These are phyloP conservation scores for Lunularia cruciata DNA, from an alignment of 225 moss, liverwort and hornwort genomes.

Conservation along the genomic window DNA sequence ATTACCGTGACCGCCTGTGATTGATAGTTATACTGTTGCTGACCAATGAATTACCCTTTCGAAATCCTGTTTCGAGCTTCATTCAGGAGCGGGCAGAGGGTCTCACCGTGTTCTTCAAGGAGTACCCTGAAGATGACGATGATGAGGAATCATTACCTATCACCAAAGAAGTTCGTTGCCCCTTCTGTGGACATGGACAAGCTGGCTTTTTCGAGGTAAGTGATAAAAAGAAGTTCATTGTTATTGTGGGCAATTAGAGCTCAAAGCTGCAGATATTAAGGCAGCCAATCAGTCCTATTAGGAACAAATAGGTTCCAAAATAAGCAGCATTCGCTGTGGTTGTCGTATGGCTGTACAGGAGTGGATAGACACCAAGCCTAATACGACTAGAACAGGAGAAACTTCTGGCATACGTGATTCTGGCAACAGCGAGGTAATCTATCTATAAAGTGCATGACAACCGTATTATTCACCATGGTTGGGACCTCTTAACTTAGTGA, in stretches of 20 bases:
- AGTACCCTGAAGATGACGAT: conserved; percentile 1
- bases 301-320: not conserved
- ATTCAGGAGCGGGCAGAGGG: conserved; percentile 2
- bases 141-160: conserved; percentile 4
- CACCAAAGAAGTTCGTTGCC: conserved; percentile 19
- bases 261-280: not conserved
- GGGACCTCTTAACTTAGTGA: too few species aligned
- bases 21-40: too few species aligned
- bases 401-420: not conserved
- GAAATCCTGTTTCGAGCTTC: not conserved
- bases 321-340: not conserved
- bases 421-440: conserved; percentile 7
- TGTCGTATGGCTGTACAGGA: not conserved
- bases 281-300: not conserved
- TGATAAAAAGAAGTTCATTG: not conserved
- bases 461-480: too few species aligned
- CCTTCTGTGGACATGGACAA: conserved; percentile 13
- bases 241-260: not conserved
- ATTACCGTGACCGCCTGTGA: too few species aligned
- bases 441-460: not conserved
- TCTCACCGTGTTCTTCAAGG: not conserved
- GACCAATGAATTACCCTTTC: not conserved
- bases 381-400: not conserved
- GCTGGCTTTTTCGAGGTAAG: conserved; percentile 19
- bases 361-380: conserved; percentile 13